Conservation (phyloP, 805 yeast species). For the Jamesozyma jinghongensis region DNA sequence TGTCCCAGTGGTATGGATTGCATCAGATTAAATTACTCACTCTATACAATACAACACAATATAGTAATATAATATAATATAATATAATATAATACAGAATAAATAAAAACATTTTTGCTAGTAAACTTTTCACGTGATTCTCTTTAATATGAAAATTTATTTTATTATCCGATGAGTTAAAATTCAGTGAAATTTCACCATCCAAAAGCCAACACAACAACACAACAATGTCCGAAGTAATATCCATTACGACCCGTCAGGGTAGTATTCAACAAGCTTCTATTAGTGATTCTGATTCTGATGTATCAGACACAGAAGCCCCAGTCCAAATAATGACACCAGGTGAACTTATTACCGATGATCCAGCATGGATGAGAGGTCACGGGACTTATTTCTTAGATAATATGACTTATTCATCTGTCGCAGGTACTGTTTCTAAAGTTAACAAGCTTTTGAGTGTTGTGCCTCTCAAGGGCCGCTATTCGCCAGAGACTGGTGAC, state of each 20-base stretch:
- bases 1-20: no score
- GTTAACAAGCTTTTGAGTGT: conserved; percentile 85
- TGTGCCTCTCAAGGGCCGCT: conserved; percentile 75
- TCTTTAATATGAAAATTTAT: neutral
- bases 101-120: no score
- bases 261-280: conserved; percentile 21
- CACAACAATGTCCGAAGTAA: conserved; percentile 20
- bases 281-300: conserved; percentile 21
- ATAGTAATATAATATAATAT: no score
- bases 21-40: no score
- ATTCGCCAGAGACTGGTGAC: conserved; percentile 92
- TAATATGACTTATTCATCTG: conserved; percentile 75
- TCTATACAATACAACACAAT: no score
- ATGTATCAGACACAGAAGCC: conserved; percentile 31
- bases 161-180: neutral
- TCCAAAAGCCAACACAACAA: no score
- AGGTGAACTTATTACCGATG: conserved; percentile 93
- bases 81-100: no score
- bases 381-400: conserved; percentile 86
- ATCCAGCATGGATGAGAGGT: conserved; percentile 96
- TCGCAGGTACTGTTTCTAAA: conserved; percentile 80
- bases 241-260: conserved; percentile 20
- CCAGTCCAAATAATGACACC: conserved; percentile 68
- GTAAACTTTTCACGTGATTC: no score
- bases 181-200: no score